A percentile compares a stretch with the other conserved stretches of the same genome.
phyloP scores from a whole-genome alignment of 139 green algal species.

The Spirogloea muscicola region DNA sequence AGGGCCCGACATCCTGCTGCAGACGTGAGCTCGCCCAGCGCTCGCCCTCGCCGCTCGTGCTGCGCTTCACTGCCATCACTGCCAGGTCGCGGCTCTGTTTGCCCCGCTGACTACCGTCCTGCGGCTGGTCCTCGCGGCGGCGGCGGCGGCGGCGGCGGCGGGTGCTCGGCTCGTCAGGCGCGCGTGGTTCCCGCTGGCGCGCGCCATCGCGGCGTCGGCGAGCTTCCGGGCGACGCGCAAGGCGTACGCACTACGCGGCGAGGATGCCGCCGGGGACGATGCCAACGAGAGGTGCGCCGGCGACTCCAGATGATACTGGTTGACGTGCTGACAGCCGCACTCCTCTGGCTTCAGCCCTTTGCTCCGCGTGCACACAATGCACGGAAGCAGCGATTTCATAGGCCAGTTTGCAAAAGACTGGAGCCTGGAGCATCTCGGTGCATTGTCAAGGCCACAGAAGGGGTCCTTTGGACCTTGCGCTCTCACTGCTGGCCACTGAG shows the following conservation, averaged over 20 bases:
- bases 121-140: too few species aligned
- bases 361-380: background rate
- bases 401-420: background rate
- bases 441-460: constrained; percentile 8
- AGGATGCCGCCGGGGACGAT: background rate
- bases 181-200: constrained; percentile 15
- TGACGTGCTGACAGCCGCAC: background rate
- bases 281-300: background rate
- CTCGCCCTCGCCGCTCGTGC: too few species aligned
- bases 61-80: too few species aligned
- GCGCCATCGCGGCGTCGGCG: constrained; percentile 15
- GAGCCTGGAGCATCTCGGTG: too few species aligned
- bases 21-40: too few species aligned
- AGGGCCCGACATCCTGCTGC: constrained; percentile 19
- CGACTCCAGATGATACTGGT: background rate
- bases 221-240: constrained; percentile 14
- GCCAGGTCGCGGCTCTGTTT: too few species aligned
- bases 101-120: too few species aligned
- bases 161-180: too few species aligned
- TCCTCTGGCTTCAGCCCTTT: background rate
- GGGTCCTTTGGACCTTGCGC: background rate
- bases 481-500: background rate
- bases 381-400: background rate
- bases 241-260: background rate
- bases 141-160: too few species aligned